Conservation (phyloP, 2,329 filamentous ascomycete species). For the Talaromyces sp. region DNA sequence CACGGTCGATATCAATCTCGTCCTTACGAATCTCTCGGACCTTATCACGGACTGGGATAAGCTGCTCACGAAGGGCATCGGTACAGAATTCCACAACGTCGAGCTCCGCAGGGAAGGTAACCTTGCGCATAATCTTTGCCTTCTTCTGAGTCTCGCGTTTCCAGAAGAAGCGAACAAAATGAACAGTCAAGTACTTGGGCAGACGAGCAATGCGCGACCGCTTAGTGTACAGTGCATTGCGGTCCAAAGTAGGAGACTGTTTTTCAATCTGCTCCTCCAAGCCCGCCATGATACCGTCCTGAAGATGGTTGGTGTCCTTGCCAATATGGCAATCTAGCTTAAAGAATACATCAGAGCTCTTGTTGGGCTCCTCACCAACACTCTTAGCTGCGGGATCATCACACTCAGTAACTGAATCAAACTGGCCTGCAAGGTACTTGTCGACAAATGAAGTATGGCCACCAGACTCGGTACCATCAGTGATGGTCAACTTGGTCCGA, state of each 20-base stretch:
- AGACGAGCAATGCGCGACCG: slow-evolving; percentile 85
- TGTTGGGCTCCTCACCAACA: slow-evolving; percentile 69
- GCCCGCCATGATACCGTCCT: slow-evolving; percentile 81
- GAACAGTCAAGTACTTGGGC: slow-evolving; percentile 93
- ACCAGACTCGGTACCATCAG: slow-evolving; percentile 50
- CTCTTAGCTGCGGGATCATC: slow-evolving; percentile 79
- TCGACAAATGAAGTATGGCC: slow-evolving; percentile 75
- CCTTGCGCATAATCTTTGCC: slow-evolving; percentile 99
- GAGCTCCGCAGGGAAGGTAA: slow-evolving; percentile 90
- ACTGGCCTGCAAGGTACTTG: slow-evolving; percentile 83
- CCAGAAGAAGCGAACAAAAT: slow-evolving; percentile 99
- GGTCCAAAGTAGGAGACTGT: slow-evolving; percentile 72
- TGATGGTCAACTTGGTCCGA: slow-evolving; percentile 73
- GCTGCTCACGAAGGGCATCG: slow-evolving; percentile 77
- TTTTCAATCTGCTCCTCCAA: slow-evolving; percentile 92
- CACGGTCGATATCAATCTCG: slow-evolving; percentile 87
- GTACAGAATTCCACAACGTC: slow-evolving; percentile 95
- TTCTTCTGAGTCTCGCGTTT: slow-evolving; percentile 95
- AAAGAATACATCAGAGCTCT: slow-evolving; percentile 74
- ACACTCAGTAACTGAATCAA: slow-evolving; percentile 77
- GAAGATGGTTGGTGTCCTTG: slow-evolving; percentile 80
- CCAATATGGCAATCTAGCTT: slow-evolving; percentile 98
- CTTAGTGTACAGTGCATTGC: slow-evolving; percentile 85
- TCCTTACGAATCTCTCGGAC: slow-evolving; percentile 94
- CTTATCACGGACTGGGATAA: slow-evolving; percentile 93